Base-by-base conservation (phyloP, 225 moss, liverwort and hornwort genomes). In the Sphagnum contortum region DNA sequence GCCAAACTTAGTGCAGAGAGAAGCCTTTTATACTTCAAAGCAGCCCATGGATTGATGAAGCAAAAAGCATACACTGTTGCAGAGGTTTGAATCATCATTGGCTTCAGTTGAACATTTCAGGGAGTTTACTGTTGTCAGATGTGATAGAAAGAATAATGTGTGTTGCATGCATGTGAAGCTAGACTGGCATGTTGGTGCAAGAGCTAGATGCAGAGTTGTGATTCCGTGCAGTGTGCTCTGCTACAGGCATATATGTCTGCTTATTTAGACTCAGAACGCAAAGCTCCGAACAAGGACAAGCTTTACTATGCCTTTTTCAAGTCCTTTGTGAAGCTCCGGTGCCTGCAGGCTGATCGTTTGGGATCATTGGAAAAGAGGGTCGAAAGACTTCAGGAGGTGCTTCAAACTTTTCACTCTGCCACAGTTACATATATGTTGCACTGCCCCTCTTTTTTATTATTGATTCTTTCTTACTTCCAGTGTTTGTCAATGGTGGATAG, bases 321-420 rank as follows among this genome's bases (percentile, higher is more conserved):
- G 70, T 75, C 91, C 6, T 75, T 95, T 71, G 89, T 91, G 66
- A 89, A 75, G 69, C 89, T 95, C 52, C 81, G 80, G 45, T 79
- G 79, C 64, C 81, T 91, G 65, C 89, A 88, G 73, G 91, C 94
- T 12, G 86, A 74, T 59, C 83, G 80, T 66, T 75, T 80, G 48
- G 82, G 79, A 62, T 66, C 69, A 67, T 46, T 69, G 6, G 55
- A 72, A 66, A 68, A 71, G 48, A 77, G 67, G 14, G 70, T 74
- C 52, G 74, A 70, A 48, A 89, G 79, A 80, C 88, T 90, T 61
- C 57, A 81, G 70, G 77, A 94, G 93, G 93, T 93, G 49, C 12
- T 73, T 61, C 3, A 47, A 47, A 68, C 2, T n/a, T 61, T 49
- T 48, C 64, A 29, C 29, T 29, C 29, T 29, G 29, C 29, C 29